Conservation (phyloP, 441 rosid genomes). For the Pelargonium cotyledonis region DNA sequence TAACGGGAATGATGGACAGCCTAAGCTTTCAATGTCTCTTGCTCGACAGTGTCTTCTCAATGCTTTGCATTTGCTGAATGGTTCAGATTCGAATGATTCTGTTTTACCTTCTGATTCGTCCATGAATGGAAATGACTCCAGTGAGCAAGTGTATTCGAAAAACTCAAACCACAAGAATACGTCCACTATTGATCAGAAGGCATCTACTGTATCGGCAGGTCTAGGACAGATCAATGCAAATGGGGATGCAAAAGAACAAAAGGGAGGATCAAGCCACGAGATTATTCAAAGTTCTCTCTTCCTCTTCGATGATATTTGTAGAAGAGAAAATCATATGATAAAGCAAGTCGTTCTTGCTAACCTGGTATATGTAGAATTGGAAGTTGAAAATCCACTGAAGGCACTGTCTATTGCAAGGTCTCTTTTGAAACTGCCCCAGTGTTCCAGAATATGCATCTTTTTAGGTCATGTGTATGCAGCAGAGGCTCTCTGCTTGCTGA, state of each 20-base stretch:
- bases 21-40: constrained; percentile 63
- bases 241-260: constrained; percentile 66
- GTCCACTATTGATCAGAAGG: constrained; percentile 37
- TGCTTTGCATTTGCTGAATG: constrained; percentile 59
- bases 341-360: constrained; percentile 74
- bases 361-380: constrained; percentile 74
- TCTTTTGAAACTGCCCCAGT: constrained; percentile 59
- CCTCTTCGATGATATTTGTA: constrained; percentile 37
- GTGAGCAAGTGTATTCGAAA: constrained; percentile 32
- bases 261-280: constrained; percentile 62
- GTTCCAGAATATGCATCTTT: constrained; percentile 62
- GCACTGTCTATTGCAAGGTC: constrained; percentile 61
- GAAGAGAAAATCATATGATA: constrained; percentile 51
- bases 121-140: constrained; percentile 39
- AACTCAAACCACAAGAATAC: constrained; percentile 34
- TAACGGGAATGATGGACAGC: constrained; percentile 40
- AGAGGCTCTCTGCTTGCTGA: constrained; percentile 85
- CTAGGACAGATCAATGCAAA: constrained; percentile 45
- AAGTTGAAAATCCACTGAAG: constrained; percentile 72
- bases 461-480: constrained; percentile 80
- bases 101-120: constrained; percentile 33
- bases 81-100: constrained; percentile 28
- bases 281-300: constrained; percentile 55
- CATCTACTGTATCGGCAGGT: constrained; percentile 24
- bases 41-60: constrained; percentile 77